phyloP scores from a whole-genome alignment of 306 rosid genomes.

The Corylus americana region DNA sequence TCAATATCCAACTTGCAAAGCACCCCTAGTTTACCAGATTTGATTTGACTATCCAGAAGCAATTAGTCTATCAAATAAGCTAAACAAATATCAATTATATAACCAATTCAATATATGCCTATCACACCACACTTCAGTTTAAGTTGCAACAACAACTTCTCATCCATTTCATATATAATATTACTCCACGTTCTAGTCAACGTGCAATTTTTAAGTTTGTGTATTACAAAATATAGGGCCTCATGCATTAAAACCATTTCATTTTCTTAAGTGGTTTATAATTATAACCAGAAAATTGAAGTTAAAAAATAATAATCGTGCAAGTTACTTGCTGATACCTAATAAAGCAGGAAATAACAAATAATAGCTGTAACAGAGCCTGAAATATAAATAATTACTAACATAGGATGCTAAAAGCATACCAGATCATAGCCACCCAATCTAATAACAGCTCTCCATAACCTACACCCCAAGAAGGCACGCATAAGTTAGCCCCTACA shows the following conservation, averaged over 20 bases:
- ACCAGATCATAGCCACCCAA: constrained; percentile 86
- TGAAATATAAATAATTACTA: constrained; percentile 1
- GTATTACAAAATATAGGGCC: neutral
- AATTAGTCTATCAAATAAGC: neutral
- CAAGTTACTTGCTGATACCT: neutral
- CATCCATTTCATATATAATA: neutral
- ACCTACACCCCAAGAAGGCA: constrained; percentile 46
- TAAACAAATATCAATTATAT: neutral
- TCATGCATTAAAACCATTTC: neutral
- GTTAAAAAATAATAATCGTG: neutral
- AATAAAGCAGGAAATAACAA: neutral
- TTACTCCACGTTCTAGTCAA: neutral
- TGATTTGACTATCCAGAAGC: neutral
- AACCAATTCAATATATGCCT: neutral
- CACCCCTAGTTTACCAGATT: no score
- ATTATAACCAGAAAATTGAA: neutral
- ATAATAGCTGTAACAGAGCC: neutral
- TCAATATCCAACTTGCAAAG: no score
- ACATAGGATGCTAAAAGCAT: constrained; percentile 29
- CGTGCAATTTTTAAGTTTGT: neutral
- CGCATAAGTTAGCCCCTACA: constrained; percentile 16
- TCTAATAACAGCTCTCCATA: constrained; percentile 84
- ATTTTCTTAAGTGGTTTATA: neutral
- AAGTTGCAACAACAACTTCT: neutral
- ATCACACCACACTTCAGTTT: neutral